phyloP scores from a whole-genome alignment of 2,329 filamentous ascomycete genomes.

The Sordariomycetes sp. region DNA sequence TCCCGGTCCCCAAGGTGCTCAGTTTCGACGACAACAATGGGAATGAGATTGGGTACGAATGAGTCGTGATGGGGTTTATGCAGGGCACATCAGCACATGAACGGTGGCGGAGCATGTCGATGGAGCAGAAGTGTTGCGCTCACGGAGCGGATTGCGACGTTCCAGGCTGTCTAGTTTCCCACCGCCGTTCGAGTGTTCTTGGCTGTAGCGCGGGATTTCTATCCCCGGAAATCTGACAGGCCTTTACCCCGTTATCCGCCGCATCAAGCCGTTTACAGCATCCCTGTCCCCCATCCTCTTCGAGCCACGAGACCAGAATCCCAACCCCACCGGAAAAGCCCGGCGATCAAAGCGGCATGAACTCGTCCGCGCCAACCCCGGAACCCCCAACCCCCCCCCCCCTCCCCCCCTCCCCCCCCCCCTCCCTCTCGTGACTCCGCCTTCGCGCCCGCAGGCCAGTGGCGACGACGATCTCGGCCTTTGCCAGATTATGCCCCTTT shows the following conservation, averaged over 20 bases:
- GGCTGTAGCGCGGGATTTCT: no score
- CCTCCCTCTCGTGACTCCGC: neutral
- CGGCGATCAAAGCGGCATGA: neutral
- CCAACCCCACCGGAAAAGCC: neutral
- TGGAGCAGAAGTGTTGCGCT: constrained; percentile 17
- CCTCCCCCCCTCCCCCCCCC: no score
- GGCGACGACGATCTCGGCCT: neutral
- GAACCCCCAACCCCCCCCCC: no score
- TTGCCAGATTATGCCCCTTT: neutral
- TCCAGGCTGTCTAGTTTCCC: no score
- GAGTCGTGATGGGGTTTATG: constrained; percentile 22
- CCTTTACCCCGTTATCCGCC: neutral
- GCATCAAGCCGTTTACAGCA: neutral
- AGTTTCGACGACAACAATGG: constrained; percentile 16
- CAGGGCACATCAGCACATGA: constrained; percentile 11
- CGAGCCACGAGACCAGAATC: neutral
- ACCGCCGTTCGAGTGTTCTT: no score
- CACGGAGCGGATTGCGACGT: constrained; percentile 15
- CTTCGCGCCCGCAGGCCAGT: neutral
- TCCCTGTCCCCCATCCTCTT: neutral
- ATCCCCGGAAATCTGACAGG: neutral
- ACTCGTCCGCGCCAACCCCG: neutral
- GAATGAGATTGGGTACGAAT: constrained; percentile 22
- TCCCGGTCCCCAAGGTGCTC: constrained; percentile 19
- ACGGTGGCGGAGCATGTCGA: constrained; percentile 14